Evolutionary conservation across 495 filamentous ascomycete genomes (phyloP), one percentile per base, ranked within the genome.

Genomic region (Xylaria acuta): DNA sequence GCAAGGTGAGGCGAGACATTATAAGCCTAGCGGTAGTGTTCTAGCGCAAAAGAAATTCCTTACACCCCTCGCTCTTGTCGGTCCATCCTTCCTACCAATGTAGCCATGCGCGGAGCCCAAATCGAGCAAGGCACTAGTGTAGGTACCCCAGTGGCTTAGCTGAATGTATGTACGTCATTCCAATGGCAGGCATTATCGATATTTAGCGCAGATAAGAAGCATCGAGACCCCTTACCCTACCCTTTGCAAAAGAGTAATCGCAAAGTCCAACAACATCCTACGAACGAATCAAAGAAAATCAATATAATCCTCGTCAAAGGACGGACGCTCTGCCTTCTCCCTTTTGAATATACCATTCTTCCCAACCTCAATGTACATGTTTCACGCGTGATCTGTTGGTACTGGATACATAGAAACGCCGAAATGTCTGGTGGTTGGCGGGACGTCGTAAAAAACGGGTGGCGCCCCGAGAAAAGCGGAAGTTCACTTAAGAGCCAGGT

Each of bases 391-490:
- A 56, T 2, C 5, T 34, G 43, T 8, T 18, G 14, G 34, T 20
- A 43, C 41, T 16, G 4, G 27, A 14, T 58, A n/a, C n/a, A 30
- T 20, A 65, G 16, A 41, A 69, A 51, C 32, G 0, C 25, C 69
- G 12, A 65, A 45, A 72, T 72, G 63, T 60, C 70, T 20, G 27
- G 60, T 47, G 78, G 76, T 51, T 77, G 77, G 78, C 84, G 81
- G 70, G 82, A 82, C n/a, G 76, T 80, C 5, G 76, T 85, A 64
- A 86, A 85, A 75, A 71, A 78, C 6, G 77, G 82, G 11, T 85
- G 82, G 83, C 81, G 82, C 64, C 82, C 82, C 9, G 82, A 85
- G 20, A 82, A 83, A 56, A 77, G 80, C 70, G 80, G 81, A 30
- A 74, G 76, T 16, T 38, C 72, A 0, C n/a, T 86, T 22, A 86